Percentiles rank a stretch among this genome's conserved stretches.
These are phyloP conservation scores for Miamiensis avidus DNA, from an alignment of 169 alveolate genomes.

Conservation along the genomic window DNA sequence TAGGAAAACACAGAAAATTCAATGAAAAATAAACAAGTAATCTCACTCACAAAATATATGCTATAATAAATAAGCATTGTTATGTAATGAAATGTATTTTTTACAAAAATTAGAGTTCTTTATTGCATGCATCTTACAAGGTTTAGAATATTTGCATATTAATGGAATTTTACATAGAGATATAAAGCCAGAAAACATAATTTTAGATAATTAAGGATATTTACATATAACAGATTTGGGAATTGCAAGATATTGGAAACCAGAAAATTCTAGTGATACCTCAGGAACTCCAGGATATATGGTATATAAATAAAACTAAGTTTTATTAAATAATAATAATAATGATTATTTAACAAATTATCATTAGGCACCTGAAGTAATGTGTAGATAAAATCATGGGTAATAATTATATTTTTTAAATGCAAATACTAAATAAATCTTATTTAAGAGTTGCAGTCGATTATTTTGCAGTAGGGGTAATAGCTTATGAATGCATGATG, in stretches of 20 bases:
- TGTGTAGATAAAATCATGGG: constrained; percentile 77
- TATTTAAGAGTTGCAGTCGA: constrained; percentile 59
- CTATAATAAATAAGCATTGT: background rate
- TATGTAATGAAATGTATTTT: background rate
- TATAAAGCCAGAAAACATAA: constrained; percentile 84
- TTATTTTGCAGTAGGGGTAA: constrained; percentile 73
- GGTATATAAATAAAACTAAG: too few relatives aligned
- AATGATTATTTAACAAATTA: background rate
- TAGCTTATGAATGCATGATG: constrained; percentile 63
- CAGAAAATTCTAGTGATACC: constrained; percentile 69
- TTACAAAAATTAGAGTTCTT: constrained; percentile 57
- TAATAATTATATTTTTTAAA: too few relatives aligned
- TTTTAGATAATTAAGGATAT: constrained; percentile 73
- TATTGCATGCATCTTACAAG: constrained; percentile 64
- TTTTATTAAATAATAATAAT: too few relatives aligned
- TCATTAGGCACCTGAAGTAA: constrained; percentile 62
- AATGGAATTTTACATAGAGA: constrained; percentile 78
- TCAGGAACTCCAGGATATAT: constrained; percentile 84
- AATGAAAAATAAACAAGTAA: constrained; percentile 79
- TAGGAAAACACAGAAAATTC: constrained; percentile 70
- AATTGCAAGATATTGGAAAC: constrained; percentile 65
- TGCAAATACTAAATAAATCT: background rate
- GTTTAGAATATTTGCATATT: constrained; percentile 72
- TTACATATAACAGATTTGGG: constrained; percentile 75
- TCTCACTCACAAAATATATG: background rate